Evolutionary conservation across 208 protist genomes (phyloP).

Genomic region (Novymonas esmeraldas): DNA sequence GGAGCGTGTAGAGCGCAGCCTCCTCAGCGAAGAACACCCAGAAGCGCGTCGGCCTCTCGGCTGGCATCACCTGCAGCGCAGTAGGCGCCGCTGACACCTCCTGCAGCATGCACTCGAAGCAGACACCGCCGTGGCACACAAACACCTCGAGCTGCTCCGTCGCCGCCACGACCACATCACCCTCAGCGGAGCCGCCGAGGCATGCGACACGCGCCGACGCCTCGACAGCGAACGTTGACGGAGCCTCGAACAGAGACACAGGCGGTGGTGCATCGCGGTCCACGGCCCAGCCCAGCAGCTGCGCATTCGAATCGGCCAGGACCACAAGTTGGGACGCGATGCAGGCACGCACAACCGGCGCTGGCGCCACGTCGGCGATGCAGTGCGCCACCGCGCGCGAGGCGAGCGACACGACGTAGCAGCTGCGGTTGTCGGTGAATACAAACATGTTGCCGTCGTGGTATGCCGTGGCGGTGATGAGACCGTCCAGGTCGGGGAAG

Average conservation of each 20-base stretch:
- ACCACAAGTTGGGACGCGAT: slow-evolving; percentile 5
- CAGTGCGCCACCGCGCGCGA: slow-evolving; percentile 27
- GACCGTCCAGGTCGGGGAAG: slow-evolving; percentile 46
- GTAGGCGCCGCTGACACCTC: background rate
- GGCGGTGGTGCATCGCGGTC: background rate
- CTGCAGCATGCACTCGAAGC: slow-evolving; percentile 15
- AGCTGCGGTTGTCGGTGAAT: slow-evolving; percentile 27
- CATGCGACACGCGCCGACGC: slow-evolving; percentile 21
- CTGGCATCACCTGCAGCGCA: slow-evolving; percentile 7
- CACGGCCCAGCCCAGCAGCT: slow-evolving; percentile 11
- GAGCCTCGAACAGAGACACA: background rate
- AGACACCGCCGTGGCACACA: slow-evolving; percentile 8
- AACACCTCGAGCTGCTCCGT: slow-evolving; percentile 18
- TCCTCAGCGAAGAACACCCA: slow-evolving; percentile 28
- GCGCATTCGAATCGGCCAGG: slow-evolving; percentile 30
- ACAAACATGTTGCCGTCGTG: slow-evolving; percentile 24
- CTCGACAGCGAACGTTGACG: slow-evolving; percentile 12
- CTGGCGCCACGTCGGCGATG: slow-evolving; percentile 8
- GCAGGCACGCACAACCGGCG: slow-evolving; percentile 11
- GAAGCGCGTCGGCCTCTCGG: slow-evolving; percentile 2
- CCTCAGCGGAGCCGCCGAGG: slow-evolving; percentile 8
- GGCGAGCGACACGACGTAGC: slow-evolving; percentile 27
- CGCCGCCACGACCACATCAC: slow-evolving; percentile 2
- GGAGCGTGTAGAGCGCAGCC: slow-evolving; percentile 11
- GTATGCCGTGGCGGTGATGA: slow-evolving; percentile 11